Conservation (phyloP, 192 early-diverging fungal species). For the Coemansia erecta region DNA sequence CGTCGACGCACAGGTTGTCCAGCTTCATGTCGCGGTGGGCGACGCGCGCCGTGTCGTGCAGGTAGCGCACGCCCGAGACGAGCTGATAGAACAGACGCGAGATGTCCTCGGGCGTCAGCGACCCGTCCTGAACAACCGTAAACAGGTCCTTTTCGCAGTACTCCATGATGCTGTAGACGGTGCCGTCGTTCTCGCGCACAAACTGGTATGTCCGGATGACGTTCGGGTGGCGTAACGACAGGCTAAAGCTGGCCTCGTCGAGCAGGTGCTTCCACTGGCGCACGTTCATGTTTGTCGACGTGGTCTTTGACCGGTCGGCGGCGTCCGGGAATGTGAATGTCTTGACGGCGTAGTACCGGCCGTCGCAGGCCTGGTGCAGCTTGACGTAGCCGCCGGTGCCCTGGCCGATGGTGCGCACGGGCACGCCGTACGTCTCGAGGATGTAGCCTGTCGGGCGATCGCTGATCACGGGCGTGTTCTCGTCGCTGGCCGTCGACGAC, state of each 20-base stretch:
- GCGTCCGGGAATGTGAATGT: conserved; percentile 47
- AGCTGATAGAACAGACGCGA: conserved; percentile 82
- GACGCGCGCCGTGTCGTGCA: conserved; percentile 73
- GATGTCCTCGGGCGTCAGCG: conserved; percentile 70
- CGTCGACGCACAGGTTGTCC: conserved; percentile 80
- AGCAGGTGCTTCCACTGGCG: conserved; percentile 52
- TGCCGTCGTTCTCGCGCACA: conserved; percentile 62
- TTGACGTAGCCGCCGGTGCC: conserved; percentile 55
- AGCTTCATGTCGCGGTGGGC: conserved; percentile 85
- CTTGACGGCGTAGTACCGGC: conserved; percentile 51
- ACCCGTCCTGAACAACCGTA: conserved; percentile 69
- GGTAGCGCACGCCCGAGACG: conserved; percentile 67
- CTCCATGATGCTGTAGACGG: conserved; percentile 81
- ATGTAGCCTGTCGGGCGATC: conserved; percentile 52
- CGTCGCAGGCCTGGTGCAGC: conserved; percentile 53
- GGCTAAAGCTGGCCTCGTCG: conserved; percentile 51
- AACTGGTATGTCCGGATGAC: conserved; percentile 76
- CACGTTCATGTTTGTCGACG: conserved; percentile 39
- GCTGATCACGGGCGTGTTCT: conserved; percentile 50
- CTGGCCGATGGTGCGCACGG: conserved; percentile 49
- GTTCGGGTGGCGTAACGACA: conserved; percentile 70
- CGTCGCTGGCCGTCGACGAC: conserved; percentile 43
- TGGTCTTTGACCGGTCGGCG: conserved; percentile 31
- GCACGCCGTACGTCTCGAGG: conserved; percentile 44
- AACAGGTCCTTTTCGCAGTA: conserved; percentile 90